Base-by-base conservation (phyloP, 192 early-diverging fungal species). In the Linnemannia hyalina region DNA sequence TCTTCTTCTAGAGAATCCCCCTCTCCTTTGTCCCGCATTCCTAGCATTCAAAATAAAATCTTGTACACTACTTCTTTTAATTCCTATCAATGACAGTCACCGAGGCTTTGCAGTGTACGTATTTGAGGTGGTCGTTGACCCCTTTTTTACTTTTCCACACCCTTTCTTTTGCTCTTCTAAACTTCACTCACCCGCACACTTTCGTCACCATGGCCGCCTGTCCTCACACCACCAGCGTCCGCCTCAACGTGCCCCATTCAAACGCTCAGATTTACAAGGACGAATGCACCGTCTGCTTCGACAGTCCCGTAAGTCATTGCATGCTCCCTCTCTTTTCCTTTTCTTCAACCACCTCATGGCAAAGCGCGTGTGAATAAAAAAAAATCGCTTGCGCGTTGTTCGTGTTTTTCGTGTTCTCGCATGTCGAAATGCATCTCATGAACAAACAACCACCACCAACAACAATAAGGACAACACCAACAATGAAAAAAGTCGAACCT, bases 261-360 rank as follows among this genome's bases (percentile, higher is more conserved):
- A 82, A 81, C 38, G 90, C 89, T 40, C 82, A 91, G 73, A 89
- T 97, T 29, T 91, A 97, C 93, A 99, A 98, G 89, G 97, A 99
- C 75, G 98, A 99, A 88, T 99, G 97, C 88, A 97, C 97, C 26
- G 90, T 94, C 68, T 99, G 98, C 90, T 99, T 97, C 90, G 96
- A 97, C 88, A 81, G 79, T 23, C 84, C 84, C 46, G 84, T 86
- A 78, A 63, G 78, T 52, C 22, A 40, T 9, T 36, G 16, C 41
- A 77, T 57, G 11, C 63, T 38, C 32, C 40, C 8, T 35, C 35
- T 68, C 16, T 6, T 22, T 73, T 65, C 3, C 0, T 15, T n/a
- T 65, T 26, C 32, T 9, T 3, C 16, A 6, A 41, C 35, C 42
- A 22, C 22, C 46, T n/a, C 29, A 73, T 76, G 60, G 49, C 40